Evolutionary conservation across 2,329 filamentous ascomycete genomes (phyloP), one percentile per base, ranked within the genome.

Genomic region (Ophioceras dolichostomum): DNA sequence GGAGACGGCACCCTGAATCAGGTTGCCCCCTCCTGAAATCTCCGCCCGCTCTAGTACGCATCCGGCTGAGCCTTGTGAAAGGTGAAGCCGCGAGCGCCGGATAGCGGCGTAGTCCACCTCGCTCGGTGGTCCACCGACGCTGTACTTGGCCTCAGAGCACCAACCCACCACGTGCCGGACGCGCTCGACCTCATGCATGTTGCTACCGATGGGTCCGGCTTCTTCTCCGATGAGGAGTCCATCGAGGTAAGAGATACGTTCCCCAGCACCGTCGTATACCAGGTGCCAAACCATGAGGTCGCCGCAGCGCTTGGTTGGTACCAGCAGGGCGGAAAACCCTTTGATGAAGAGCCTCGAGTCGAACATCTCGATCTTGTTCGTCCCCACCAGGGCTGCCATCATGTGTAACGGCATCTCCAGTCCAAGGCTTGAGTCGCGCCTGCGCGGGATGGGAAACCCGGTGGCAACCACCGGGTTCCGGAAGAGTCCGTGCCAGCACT

Each of bases 401-500:
- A 42, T 32, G 31, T 42, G 17, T 8, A 42, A 19, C 4, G 40
- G 27, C 6, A 39, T 32, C 28, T 42, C 40, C n/a, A 42, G 31
- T 9, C 40, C 40, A 6, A 28, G 26, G 1, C 33, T 22, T 12
- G 17, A n/a, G 16, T 30, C n/a, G 3, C 10, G 22, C 19, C 37
- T 22, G 16, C 24, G n/a, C 24, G 24, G 37, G 13, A 41, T 31
- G 16, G 40, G 40, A 24, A 32, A 41, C 13, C 40, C 40, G 18
- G 20, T 20, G 5, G 34, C 36, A 12, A 41, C 36, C 4, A 36
- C 32, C 4, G 33, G 39, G 13, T 38, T 36, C 12, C 28, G 28
- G 29, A 41, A 39, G n/a, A 41, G 22, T 12, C 14, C 29, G 10
- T 34, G 36, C 39, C 39, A 41, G 29, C 39, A 41, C 17, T 39